Conservation (phyloP, 176 grass and related monocot species). For the Pharus latifolius region DNA sequence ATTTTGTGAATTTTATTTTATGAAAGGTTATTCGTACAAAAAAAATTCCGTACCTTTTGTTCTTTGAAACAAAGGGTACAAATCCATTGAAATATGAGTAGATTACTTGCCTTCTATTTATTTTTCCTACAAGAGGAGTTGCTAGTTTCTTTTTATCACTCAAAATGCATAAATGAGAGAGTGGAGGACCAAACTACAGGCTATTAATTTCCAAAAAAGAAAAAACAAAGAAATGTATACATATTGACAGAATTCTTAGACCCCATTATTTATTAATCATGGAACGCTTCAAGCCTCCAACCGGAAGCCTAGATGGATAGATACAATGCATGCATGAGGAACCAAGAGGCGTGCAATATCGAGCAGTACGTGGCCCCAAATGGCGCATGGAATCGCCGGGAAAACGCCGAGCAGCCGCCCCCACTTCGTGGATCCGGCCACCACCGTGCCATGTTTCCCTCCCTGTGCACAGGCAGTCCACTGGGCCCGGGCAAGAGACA, state of each 20-base stretch:
- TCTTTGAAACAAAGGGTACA: too few relatives aligned
- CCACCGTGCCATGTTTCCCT: conserved; percentile 5
- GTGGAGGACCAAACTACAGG: too few relatives aligned
- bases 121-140: not conserved
- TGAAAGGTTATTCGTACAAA: too few relatives aligned
- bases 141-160: not conserved
- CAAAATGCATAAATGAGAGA: too few relatives aligned
- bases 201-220: not conserved
- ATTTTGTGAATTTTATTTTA: too few relatives aligned
- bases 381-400: not conserved
- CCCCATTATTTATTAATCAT: not conserved
- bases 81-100: too few relatives aligned
- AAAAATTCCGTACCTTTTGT: too few relatives aligned
- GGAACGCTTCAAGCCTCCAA: not conserved
- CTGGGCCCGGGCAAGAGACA: not conserved
- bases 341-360: not conserved
- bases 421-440: not conserved
- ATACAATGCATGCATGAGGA: not conserved
- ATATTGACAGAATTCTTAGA: not conserved
- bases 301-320: not conserved
- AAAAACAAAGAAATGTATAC: not conserved
- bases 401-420: not conserved
- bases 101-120: too few relatives aligned
- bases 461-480: not conserved
- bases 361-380: not conserved